phyloP scores from a whole-genome alignment of 495 filamentous ascomycete genomes.

The Penicillium psychrofluorescens region DNA sequence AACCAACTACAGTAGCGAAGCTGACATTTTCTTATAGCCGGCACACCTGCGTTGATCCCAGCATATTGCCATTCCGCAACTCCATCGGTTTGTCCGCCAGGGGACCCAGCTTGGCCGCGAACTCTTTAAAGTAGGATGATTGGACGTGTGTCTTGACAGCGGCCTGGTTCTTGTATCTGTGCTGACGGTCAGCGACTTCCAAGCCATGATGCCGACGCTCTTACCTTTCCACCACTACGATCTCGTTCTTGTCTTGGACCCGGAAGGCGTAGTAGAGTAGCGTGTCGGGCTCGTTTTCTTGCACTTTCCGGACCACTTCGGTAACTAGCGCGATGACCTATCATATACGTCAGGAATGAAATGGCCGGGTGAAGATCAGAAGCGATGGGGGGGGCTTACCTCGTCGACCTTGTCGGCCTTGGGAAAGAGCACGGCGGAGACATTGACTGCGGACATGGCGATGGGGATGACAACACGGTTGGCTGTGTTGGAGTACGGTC shows the following conservation, averaged over 20 bases:
- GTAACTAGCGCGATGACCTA: conserved; percentile 18
- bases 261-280: conserved; percentile 24
- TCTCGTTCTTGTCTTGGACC: conserved; percentile 20
- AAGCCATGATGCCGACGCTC: neutral
- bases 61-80: conserved; percentile 16
- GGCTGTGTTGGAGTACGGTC: too few species aligned
- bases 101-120: conserved; percentile 11
- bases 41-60: conserved; percentile 16
- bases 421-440: conserved; percentile 19
- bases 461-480: too few species aligned
- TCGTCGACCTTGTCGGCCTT: conserved; percentile 28
- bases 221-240: conserved; percentile 28
- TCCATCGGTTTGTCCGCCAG: conserved; percentile 21
- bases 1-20: too few species aligned
- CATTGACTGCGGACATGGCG: conserved; percentile 22
- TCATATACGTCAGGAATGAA: neutral
- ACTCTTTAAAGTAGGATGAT: conserved; percentile 20
- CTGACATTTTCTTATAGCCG: conserved; percentile 11
- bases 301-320: conserved; percentile 19
- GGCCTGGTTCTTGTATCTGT: conserved; percentile 25
- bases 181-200: neutral
- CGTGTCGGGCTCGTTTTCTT: conserved; percentile 26
- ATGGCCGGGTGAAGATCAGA: neutral
- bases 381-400: conserved; percentile 11
- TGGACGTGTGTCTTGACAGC: conserved; percentile 20